Base-by-base conservation (phyloP, 1,284 basidiomycete genomes). In the Ceratobasidium theobromae region DNA sequence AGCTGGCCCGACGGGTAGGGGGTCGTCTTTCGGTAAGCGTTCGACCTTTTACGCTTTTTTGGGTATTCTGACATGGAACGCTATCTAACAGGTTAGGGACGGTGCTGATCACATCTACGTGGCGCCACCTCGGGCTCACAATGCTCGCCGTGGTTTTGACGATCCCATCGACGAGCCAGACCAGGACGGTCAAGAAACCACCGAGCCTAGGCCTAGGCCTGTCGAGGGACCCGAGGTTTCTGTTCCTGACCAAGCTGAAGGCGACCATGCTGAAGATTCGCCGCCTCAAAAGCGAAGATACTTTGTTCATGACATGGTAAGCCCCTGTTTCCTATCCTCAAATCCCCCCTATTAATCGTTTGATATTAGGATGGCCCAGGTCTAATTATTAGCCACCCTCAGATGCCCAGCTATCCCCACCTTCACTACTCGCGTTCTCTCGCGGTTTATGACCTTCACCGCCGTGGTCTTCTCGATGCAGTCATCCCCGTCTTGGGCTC, bases 381-480 rank as follows among this genome's bases (percentile, higher is more conserved):
- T 3, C 25, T 64, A 9, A 52, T 64, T 18, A 52, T 64, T 11
- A 11, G 48, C 11, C 58, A 51, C 8, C 14, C 38, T 9, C n/a
- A n/a, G n/a, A n/a, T 2, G 23, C 18, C 11, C 58, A 51, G 25
- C 49, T 28, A 11, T 21, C 33, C 30, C 18, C 18, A 51, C 16
- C 18, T 45, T 45, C 18, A 21, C 18, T 45, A n/a, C 25, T 35
- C 55, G 33, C 21, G 25, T 35, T 6, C 14, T n/a, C n/a, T 64
- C 2, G 48, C 46, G 18, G 2, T 58, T 14, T 43, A 48, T 12
- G 55, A 43, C 1, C 25, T 58, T 12, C 27, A 58, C 11, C 55
- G 48, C 21, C 58, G 58, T 11, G 58, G 58, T 9, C 48, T 64
- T 9, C 58, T 64, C 12, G 58, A 64, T 21, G 23, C 58, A 4